These are phyloP conservation scores for Metroxylon sagu DNA, from an alignment of 176 grass and related monocot genomes.

Conservation along the genomic window DNA sequence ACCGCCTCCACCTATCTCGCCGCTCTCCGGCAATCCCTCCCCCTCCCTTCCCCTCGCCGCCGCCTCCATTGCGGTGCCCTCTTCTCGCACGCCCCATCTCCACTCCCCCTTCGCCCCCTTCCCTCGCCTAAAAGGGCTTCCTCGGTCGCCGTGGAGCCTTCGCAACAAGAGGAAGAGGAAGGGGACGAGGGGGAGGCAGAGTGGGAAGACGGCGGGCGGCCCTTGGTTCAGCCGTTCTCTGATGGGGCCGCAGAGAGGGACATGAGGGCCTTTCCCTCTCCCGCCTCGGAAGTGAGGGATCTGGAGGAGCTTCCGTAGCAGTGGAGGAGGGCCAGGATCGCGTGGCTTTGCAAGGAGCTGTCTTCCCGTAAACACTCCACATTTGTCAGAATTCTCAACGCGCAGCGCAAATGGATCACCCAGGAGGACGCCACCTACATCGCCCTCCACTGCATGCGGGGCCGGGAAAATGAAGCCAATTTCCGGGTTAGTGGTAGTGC, in stretches of 20 bases:
- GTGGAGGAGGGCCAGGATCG: slow-evolving; percentile 86
- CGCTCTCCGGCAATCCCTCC: slow-evolving; percentile 23
- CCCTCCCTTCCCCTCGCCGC: slow-evolving; percentile 15
- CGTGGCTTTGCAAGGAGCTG: slow-evolving; percentile 98
- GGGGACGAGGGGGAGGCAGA: slow-evolving; percentile 22
- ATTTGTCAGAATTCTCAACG: slow-evolving; percentile 89
- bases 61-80: slow-evolving; percentile 6
- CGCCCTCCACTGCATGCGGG: slow-evolving; percentile 70
- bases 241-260: slow-evolving; percentile 44
- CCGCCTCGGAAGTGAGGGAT: slow-evolving; percentile 56
- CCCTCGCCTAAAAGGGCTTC: background rate
- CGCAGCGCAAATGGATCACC: slow-evolving; percentile 83
- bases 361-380: slow-evolving; percentile 88
- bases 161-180: slow-evolving; percentile 15
- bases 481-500: slow-evolving; percentile 45
- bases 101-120: slow-evolving; percentile 2
- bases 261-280: slow-evolving; percentile 35
- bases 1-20: slow-evolving; percentile 23
- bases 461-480: slow-evolving; percentile 80
- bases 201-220: background rate
- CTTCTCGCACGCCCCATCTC: slow-evolving; percentile 8
- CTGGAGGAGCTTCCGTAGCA: slow-evolving; percentile 88
- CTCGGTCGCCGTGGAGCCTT: slow-evolving; percentile 3
- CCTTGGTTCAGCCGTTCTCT: slow-evolving; percentile 34
- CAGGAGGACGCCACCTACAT: slow-evolving; percentile 93